These are phyloP conservation scores for Sporodiniella umbellata DNA, from an alignment of 371 early-diverging fungal species.

Conservation along the genomic window DNA sequence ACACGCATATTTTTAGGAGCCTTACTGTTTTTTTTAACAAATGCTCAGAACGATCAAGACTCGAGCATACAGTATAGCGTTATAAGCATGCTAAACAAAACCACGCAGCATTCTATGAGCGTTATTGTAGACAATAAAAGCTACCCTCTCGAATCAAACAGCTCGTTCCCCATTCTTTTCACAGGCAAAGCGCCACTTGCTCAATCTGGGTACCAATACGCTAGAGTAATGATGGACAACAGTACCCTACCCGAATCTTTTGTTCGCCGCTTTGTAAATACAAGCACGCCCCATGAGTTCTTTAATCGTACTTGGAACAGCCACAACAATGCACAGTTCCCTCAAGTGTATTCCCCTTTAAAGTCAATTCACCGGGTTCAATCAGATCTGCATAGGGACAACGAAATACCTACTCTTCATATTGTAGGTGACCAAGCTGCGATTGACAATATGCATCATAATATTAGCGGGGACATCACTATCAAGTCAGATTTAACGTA, in stretches of 20 bases:
- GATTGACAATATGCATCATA: conserved; percentile 6
- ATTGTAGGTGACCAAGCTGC: conserved; percentile 8
- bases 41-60: no score
- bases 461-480: not conserved
- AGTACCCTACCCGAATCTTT: conserved; percentile 3
- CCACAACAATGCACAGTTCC: conserved; percentile 1
- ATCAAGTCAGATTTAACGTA: conserved; percentile 15
- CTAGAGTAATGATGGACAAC: no score
- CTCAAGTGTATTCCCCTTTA: conserved; percentile 10
- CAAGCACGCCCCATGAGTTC: conserved; percentile 18
- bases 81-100: no score
- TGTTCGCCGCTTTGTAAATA: conserved; percentile 3
- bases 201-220: no score
- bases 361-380: conserved; percentile 13
- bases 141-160: no score
- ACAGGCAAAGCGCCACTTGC: no score
- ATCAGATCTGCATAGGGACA: conserved; percentile 19
- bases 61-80: no score
- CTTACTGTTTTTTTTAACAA: no score
- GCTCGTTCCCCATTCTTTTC: no score
- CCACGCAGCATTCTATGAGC: no score
- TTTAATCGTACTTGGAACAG: conserved; percentile 29
- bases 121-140: no score
- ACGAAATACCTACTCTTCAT: conserved; percentile 23
- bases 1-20: no score